phyloP scores from a whole-genome alignment of 225 moss, liverwort and hornwort genomes.

The Marchantia polymorpha region DNA sequence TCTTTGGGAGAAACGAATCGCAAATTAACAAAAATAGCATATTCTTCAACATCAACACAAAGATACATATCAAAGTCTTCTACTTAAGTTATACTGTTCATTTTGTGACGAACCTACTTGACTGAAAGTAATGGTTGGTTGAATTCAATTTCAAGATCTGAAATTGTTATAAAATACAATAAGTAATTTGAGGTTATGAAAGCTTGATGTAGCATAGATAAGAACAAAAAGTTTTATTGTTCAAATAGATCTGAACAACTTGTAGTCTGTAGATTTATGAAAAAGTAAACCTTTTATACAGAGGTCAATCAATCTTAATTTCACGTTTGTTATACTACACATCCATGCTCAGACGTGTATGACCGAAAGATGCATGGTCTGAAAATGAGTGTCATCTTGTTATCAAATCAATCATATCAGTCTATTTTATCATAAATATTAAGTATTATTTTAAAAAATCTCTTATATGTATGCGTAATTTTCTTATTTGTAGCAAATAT shows the following conservation, averaged over 20 bases:
- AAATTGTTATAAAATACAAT: not conserved
- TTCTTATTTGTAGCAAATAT: not conserved
- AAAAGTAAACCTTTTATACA: not conserved
- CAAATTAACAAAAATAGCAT: no score
- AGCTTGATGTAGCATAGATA: slow-evolving; percentile 3
- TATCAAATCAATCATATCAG: not conserved
- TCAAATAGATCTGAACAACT: not conserved
- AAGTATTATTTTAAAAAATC: not conserved
- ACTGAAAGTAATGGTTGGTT: not conserved
- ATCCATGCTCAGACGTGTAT: slow-evolving; percentile 5
- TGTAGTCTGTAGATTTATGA: slow-evolving; percentile 7
- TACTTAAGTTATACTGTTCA: not conserved
- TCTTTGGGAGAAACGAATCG: no score
- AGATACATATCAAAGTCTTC: not conserved
- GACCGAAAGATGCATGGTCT: not conserved
- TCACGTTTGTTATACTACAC: not conserved
- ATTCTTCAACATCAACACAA: slow-evolving; percentile 12
- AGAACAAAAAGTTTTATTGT: not conserved
- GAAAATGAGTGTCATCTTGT: not conserved
- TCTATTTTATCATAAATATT: slow-evolving; percentile 2
- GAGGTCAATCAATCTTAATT: slow-evolving; percentile 2
- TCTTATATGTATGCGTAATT: not conserved
- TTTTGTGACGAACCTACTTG: not conserved
- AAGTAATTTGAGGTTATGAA: not conserved
- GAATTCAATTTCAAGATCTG: not conserved